Conservation (phyloP, 257 asterid genomes). For the Plantago major region DNA sequence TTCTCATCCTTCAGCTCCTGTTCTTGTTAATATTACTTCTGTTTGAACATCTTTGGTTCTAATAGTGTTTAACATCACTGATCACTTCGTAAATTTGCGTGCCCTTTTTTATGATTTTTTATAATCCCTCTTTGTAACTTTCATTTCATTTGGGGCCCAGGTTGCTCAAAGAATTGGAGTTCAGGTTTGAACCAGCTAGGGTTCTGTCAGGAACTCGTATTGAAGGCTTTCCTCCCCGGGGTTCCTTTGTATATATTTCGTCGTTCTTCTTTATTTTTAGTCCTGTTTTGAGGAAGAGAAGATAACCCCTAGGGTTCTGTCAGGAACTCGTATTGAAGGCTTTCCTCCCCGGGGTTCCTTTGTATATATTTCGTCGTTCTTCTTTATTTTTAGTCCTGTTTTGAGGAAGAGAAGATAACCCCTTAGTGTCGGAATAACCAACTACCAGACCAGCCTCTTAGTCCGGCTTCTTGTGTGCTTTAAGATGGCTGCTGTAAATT, state of each 20-base stretch:
- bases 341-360: not conserved
- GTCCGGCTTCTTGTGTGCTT: conserved; percentile 2
- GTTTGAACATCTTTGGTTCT: not conserved
- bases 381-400: conserved; percentile 10
- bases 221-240: not conserved
- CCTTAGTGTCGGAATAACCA: conserved; percentile 22
- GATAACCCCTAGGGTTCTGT: not conserved
- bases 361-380: conserved; percentile 15
- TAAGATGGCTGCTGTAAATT: conserved; percentile 15
- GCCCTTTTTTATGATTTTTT: not conserved
- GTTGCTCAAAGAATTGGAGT: conserved; percentile 91
- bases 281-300: conserved; percentile 13
- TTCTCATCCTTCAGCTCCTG: no score
- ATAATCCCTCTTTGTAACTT: not conserved
- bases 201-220: not conserved
- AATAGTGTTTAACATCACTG: not conserved
- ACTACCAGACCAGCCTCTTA: conserved; percentile 5
- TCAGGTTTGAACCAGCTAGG: conserved; percentile 40
- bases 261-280: conserved; percentile 8
- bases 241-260: conserved; percentile 12
- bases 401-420: conserved; percentile 16
- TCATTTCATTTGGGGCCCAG: conserved; percentile 33
- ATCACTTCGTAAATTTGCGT: not conserved
- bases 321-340: not conserved
- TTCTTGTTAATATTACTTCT: not conserved